These are phyloP conservation scores for Castanopsis chinensis DNA, from an alignment of 306 rosid genomes.

Conservation along the genomic window DNA sequence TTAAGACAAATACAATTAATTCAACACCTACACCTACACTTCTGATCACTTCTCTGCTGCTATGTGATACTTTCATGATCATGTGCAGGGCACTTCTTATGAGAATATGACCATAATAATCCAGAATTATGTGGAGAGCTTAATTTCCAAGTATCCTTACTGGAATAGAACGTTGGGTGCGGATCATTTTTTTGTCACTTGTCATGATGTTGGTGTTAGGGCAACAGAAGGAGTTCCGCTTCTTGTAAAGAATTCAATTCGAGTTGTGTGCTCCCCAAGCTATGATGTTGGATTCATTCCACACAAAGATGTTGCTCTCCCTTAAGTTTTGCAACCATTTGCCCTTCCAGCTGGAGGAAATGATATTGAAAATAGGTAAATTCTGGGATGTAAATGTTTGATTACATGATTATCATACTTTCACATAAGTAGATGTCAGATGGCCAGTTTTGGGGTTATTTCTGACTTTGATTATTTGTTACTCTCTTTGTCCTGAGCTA, in stretches of 20 bases:
- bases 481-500: background rate
- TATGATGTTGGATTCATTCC: slow-evolving; percentile 97
- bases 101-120: slow-evolving; percentile 93
- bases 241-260: slow-evolving; percentile 87
- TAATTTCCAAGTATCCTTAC: slow-evolving; percentile 92
- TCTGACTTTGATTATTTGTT: background rate
- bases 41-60: slow-evolving; percentile 22
- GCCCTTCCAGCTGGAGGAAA: slow-evolving; percentile 98
- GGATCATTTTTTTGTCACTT: slow-evolving; percentile 93
- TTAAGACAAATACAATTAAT: background rate
- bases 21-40: background rate
- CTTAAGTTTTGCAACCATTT: slow-evolving; percentile 95
- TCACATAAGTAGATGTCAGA: background rate
- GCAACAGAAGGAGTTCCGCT: slow-evolving; percentile 85
- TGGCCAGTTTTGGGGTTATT: background rate
- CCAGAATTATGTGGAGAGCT: slow-evolving; percentile 76
- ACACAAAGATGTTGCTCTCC: slow-evolving; percentile 94
- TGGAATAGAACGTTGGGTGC: slow-evolving; percentile 98
- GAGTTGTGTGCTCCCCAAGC: slow-evolving; percentile 97
- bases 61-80: slow-evolving; percentile 15
- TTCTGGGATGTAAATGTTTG: background rate
- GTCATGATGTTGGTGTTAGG: slow-evolving; percentile 99
- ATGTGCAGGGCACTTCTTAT: slow-evolving; percentile 83
- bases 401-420: no score
- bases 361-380: slow-evolving; percentile 79